phyloP scores from a whole-genome alignment of 805 yeast genomes.

The Limtongozyma cylindracea region DNA sequence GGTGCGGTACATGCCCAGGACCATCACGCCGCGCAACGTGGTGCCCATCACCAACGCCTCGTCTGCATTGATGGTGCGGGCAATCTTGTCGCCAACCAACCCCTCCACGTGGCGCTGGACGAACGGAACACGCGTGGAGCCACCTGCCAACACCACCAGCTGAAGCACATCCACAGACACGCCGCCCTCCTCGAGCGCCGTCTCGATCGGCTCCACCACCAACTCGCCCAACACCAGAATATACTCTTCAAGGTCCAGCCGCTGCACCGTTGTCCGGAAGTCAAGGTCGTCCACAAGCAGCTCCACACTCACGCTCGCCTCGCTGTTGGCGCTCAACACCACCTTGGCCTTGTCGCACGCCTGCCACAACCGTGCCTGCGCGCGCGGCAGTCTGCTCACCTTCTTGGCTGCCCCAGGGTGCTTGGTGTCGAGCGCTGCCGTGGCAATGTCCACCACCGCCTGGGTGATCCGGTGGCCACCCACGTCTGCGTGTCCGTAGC shows the following conservation, averaged over 20 bases:
- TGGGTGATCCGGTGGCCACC: conserved; percentile 63
- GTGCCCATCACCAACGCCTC: conserved; percentile 86
- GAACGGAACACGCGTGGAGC: conserved; percentile 75
- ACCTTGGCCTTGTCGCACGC: conserved; percentile 78
- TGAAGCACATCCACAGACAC: conserved; percentile 11
- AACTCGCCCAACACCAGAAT: conserved; percentile 17
- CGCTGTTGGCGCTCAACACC: conserved; percentile 70
- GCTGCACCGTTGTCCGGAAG: conserved; percentile 35
- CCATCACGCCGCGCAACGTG: conserved; percentile 51
- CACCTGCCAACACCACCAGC: conserved; percentile 71
- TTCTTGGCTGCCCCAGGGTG: no score
- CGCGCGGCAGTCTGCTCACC: conserved; percentile 21
- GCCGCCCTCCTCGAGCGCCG: conserved; percentile 14
- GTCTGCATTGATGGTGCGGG: conserved; percentile 84
- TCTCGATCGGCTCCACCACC: conserved; percentile 25
- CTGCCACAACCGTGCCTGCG: conserved; percentile 45
- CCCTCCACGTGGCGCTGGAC: conserved; percentile 37
- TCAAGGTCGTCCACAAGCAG: conserved; percentile 51
- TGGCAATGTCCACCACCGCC: conserved; percentile 32
- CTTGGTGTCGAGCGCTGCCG: no score
- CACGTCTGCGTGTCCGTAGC: conserved; percentile 35
- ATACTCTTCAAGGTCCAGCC: conserved; percentile 57
- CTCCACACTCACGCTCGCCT: conserved; percentile 57
- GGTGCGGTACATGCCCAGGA: conserved; percentile 33
- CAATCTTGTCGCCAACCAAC: conserved; percentile 22